Conservation (phyloP, 768 basidiomycete species). For the Trametopsis cervina region DNA sequence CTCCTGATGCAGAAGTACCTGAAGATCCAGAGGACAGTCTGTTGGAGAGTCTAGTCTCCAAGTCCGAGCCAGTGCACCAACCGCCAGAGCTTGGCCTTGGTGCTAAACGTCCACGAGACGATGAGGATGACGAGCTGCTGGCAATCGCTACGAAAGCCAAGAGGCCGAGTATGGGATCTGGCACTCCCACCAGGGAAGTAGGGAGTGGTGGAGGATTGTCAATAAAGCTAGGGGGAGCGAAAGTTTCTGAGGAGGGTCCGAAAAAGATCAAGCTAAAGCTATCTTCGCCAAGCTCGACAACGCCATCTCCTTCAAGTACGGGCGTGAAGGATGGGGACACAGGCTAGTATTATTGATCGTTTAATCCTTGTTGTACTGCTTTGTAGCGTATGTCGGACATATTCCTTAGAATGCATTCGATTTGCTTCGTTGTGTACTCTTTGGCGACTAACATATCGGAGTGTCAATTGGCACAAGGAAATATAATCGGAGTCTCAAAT, state of each 20-base stretch:
- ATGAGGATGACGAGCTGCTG: conserved; percentile 63
- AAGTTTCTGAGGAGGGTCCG: conserved; percentile 45
- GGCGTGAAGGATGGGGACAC: conserved; percentile 71
- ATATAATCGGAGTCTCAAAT: too few relatives aligned
- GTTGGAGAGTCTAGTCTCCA: conserved; percentile 47
- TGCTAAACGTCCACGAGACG: conserved; percentile 37
- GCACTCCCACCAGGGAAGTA: conserved; percentile 33
- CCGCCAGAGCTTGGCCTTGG: conserved; percentile 12
- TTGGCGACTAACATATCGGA: too few relatives aligned
- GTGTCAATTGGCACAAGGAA: too few relatives aligned
- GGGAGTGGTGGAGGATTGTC: conserved; percentile 18
- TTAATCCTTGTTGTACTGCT: neutral
- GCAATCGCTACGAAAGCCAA: conserved; percentile 47
- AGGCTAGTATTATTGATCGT: conserved; percentile 38
- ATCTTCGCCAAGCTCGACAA: conserved; percentile 29
- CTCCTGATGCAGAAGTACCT: conserved; percentile 28
- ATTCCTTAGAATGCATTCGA: neutral
- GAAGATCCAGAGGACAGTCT: conserved; percentile 49
- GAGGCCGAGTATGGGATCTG: conserved; percentile 28
- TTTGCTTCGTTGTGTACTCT: neutral
- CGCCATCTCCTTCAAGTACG: conserved; percentile 49
- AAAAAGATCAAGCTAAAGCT: conserved; percentile 77
- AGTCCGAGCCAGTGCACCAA: conserved; percentile 20
- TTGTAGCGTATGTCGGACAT: neutral
- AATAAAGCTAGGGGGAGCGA: conserved; percentile 14